Percentiles rank a stretch among this genome's conserved stretches.
phyloP scores from a whole-genome alignment of 371 early-diverging fungal species.

The Circinella minor region DNA sequence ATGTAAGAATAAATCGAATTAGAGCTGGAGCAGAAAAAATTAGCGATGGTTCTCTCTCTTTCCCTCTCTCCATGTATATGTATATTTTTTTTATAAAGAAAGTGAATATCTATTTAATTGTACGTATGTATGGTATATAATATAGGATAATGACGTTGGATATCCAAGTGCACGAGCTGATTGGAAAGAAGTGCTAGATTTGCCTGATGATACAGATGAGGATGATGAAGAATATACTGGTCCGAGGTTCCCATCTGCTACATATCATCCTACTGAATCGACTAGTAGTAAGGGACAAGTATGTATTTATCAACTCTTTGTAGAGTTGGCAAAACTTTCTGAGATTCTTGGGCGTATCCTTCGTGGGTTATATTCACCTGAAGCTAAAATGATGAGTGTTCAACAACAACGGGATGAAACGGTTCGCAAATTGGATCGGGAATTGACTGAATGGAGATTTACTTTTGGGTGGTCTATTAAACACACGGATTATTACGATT shows the following conservation, averaged over 20 bases:
- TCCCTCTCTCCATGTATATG: too few species aligned
- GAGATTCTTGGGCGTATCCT: slow-evolving; percentile 47
- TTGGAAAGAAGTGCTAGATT: slow-evolving; percentile 49
- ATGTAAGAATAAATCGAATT: slow-evolving; percentile 21
- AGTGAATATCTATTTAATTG: too few species aligned
- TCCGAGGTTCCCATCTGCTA: slow-evolving; percentile 45
- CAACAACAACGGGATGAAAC: slow-evolving; percentile 48
- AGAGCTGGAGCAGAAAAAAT: too few species aligned
- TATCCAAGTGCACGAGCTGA: slow-evolving; percentile 41
- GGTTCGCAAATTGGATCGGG: slow-evolving; percentile 46
- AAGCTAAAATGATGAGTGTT: slow-evolving; percentile 40
- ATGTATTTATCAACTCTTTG: slow-evolving; percentile 42
- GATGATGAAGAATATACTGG: slow-evolving; percentile 20
- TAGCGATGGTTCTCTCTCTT: too few species aligned
- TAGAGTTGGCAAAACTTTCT: slow-evolving; percentile 48
- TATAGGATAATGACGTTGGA: slow-evolving; percentile 44
- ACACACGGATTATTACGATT: slow-evolving; percentile 35
- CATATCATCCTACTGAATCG: slow-evolving; percentile 25
- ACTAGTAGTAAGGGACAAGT: slow-evolving; percentile 25
- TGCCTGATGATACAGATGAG: slow-evolving; percentile 26
- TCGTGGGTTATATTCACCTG: slow-evolving; percentile 51
- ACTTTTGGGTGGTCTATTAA: slow-evolving; percentile 44
- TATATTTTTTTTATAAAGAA: too few species aligned
- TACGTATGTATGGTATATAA: too few species aligned
- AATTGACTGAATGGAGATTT: slow-evolving; percentile 52